Percentiles rank a stretch among this genome's conserved stretches.
Conservation (phyloP, 2,329 filamentous ascomycete species). For the Aspergillus ustus region DNA sequence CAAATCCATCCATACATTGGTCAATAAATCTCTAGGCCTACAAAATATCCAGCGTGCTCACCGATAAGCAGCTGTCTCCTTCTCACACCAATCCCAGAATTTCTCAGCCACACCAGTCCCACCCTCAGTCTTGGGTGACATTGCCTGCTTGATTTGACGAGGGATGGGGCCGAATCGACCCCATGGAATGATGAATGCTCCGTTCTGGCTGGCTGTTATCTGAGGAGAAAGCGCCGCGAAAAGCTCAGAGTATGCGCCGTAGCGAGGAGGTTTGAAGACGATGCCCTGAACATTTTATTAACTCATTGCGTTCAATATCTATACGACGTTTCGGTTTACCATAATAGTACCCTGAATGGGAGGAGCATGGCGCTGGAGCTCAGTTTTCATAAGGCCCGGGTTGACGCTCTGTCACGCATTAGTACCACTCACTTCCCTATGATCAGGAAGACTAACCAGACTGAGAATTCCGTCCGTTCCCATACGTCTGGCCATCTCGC, state of each 20-base stretch:
- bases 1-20: neutral
- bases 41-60: neutral
- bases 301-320: constrained; percentile 23
- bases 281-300: constrained; percentile 3
- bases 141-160: constrained; percentile 31
- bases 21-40: neutral
- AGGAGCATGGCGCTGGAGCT: constrained; percentile 33
- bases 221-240: constrained; percentile 41
- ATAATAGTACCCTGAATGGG: neutral
- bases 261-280: constrained; percentile 35
- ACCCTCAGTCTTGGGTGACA: constrained; percentile 29
- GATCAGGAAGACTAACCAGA: constrained; percentile 29
- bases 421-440: neutral
- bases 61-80: neutral
- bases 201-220: constrained; percentile 37
- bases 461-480: constrained; percentile 39
- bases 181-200: constrained; percentile 54
- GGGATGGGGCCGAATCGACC: constrained; percentile 42
- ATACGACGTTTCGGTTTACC: neutral
- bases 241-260: constrained; percentile 44
- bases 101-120: constrained; percentile 35
- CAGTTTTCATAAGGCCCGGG: constrained; percentile 43
- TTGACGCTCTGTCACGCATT: neutral
- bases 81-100: constrained; percentile 47
- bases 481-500: constrained; percentile 34